Evolutionary conservation across 768 basidiomycete species (phyloP), one percentile per base, ranked within the genome.

Genomic region (Pleurotus ostreatus): DNA sequence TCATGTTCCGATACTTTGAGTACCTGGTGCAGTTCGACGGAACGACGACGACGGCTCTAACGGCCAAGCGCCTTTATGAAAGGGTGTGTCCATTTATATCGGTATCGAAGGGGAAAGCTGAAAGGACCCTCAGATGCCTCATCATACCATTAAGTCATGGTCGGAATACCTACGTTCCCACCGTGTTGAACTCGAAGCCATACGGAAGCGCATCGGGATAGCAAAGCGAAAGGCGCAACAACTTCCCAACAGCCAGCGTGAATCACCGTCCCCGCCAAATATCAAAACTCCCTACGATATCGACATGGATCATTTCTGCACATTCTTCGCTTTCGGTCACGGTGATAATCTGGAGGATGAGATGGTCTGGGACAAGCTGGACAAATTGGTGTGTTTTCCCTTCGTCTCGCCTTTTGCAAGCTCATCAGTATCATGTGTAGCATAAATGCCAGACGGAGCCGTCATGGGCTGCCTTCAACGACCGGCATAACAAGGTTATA

Each of bases 81-180:
- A 83, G 84, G 74, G 86, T 83, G 53, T 26, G 68, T 18, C 18
- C 37, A 15, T 40, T 57, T 9, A 16, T 18, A n/a, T 37, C n/a
- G 9, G 23, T 25, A 49, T 13, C 39, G 41, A 9, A 15, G 13
- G 15, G 7, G 26, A 55, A 47, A 61, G 55, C 13, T 40, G 30
- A 34, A 55, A 23, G 53, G 46, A 43, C 30, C 9, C 3, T 34
- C 56, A 89, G 88, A 73, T 89, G 73, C 80, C 84, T 23, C 79
- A 84, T 60, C 88, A 89, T 64, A 61, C 74, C 2, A 11, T 61
- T 4, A 63, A 34, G 6, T 86, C 85, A 12, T 89, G 86, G 86
- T 60, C 54, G 30, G 64, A 62, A n/a, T 73, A 77, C 46, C 49
- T 83, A 26, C 58, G 57, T 51, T 64, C 66, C 53, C 39, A 74